Evolutionary conservation across 805 yeast species (phyloP), one percentile per base, ranked within the genome.

Genomic region (Zygoascus biomembranicola): DNA sequence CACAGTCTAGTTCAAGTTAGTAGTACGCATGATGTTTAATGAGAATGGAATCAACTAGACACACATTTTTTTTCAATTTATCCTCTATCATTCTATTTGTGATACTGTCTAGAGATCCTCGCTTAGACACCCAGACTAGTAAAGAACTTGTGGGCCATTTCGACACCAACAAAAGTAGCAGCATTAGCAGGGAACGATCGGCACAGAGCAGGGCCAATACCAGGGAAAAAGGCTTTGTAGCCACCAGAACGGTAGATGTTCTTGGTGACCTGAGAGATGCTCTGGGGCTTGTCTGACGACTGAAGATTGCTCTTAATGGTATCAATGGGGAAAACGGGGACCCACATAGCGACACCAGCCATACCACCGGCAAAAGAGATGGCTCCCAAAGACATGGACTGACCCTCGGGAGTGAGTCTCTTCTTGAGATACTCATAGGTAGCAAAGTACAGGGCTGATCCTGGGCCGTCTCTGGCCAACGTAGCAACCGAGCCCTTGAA

Each of bases 161-260:
- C 99, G 32, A 92, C 98, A 47, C 98, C 99, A 37, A 89, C 78
- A 73, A 92, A 92, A 2, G 98, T 90, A 8, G 99, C 98, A n/a
- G 99, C 99, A 70, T 94, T 92, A 20, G 98, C 98, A 2, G 98
- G 98, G 85, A 94, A 92, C 43, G 95, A 84, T 69, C 99, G 80
- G 26, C 89, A 80, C 64, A 92, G 73, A 1, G 98, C 98, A 5
- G 99, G 97, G 0, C 97, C 97, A 23, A 92, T 77, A 54, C 99
- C 99, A 2, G 98, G 98, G 87, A 90, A 92, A 72, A 92, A 92
- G 0, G 95, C 96, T 66, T 82, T 85, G 59, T 89, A 59, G 26
- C 97, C 97, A 20, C 90, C 92, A 57, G 79, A 79, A 6, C 72
- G 67, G 67, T 90, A 89, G 49, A 92, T 84, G 52, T 78, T 73